phyloP scores from a whole-genome alignment of 2,329 filamentous ascomycete species.

The Dichotomopilus funicola region DNA sequence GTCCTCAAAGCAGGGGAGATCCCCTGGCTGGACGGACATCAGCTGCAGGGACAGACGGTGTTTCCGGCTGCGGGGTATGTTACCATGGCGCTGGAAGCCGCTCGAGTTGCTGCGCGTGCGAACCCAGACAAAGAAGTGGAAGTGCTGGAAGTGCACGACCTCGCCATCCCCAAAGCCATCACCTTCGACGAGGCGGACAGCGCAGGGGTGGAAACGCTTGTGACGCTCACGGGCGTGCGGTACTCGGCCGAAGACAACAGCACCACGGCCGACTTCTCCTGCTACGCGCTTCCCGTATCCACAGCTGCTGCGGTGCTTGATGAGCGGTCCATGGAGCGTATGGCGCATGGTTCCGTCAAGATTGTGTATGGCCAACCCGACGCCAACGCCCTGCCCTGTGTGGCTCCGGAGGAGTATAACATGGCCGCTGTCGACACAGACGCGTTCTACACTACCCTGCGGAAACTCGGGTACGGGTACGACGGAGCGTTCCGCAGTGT shows the following conservation, averaged over 20 bases:
- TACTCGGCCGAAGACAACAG: too few species aligned
- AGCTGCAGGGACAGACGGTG: neutral
- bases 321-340: too few species aligned
- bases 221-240: too few species aligned
- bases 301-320: too few species aligned
- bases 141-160: neutral
- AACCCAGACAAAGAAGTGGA: neutral
- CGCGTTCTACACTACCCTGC: neutral
- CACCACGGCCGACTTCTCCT: too few species aligned
- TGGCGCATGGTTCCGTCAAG: too few species aligned
- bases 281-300: too few species aligned
- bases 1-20: neutral
- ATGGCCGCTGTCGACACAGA: neutral
- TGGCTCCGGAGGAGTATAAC: neutral
- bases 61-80: neutral
- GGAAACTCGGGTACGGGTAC: neutral
- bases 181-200: neutral
- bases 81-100: neutral
- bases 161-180: neutral
- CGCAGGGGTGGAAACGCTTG: too few species aligned
- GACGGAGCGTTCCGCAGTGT: neutral
- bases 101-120: neutral
- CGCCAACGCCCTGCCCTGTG: neutral
- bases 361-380: too few species aligned
- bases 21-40: neutral